A percentile compares a stretch with the other conserved stretches of the same genome.
These are phyloP conservation scores for Phytophthora agathidicida DNA, from an alignment of 352 stramenopile genomes.

Conservation along the genomic window DNA sequence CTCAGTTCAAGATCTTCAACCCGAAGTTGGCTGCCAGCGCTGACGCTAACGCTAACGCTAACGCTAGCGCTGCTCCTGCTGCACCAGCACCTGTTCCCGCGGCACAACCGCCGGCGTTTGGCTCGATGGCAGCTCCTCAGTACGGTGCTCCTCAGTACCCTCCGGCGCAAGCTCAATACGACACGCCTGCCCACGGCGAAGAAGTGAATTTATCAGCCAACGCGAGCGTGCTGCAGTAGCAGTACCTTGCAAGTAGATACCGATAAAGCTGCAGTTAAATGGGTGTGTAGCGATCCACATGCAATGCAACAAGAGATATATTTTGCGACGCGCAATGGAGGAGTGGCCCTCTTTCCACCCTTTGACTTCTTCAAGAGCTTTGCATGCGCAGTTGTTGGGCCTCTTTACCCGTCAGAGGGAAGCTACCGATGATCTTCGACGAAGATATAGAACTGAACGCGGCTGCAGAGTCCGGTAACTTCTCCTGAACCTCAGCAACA, in stretches of 20 bases:
- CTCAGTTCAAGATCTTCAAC: constrained; percentile 92
- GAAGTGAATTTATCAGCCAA: constrained; percentile 79
- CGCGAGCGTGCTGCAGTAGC: constrained; percentile 75
- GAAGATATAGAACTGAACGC: constrained; percentile 4
- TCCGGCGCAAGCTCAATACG: constrained; percentile 28
- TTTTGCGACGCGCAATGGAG: background rate
- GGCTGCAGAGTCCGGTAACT: constrained; percentile 7
- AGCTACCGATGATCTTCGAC: constrained; percentile 11
- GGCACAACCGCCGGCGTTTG: constrained; percentile 31
- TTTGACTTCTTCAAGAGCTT: constrained; percentile 6
- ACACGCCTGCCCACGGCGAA: constrained; percentile 48
- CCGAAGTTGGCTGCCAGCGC: constrained; percentile 61
- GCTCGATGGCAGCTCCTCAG: constrained; percentile 18
- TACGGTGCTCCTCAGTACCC: constrained; percentile 19
- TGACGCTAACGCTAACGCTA: constrained; percentile 31
- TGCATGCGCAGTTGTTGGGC: constrained; percentile 2
- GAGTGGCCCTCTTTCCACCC: constrained; percentile 4
- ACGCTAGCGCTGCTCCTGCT: constrained; percentile 18
- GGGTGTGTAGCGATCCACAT: too few species aligned
- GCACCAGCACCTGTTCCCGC: constrained; percentile 11
- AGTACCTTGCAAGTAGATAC: constrained; percentile 11
- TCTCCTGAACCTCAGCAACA: constrained; percentile 1
- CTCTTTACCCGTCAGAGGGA: constrained; percentile 11
- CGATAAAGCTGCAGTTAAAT: background rate
- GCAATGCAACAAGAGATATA: constrained; percentile 7